Evolutionary conservation across 495 filamentous ascomycete species (phyloP), one percentile per base, ranked within the genome.

Genomic region (Trichoderma parareesei): DNA sequence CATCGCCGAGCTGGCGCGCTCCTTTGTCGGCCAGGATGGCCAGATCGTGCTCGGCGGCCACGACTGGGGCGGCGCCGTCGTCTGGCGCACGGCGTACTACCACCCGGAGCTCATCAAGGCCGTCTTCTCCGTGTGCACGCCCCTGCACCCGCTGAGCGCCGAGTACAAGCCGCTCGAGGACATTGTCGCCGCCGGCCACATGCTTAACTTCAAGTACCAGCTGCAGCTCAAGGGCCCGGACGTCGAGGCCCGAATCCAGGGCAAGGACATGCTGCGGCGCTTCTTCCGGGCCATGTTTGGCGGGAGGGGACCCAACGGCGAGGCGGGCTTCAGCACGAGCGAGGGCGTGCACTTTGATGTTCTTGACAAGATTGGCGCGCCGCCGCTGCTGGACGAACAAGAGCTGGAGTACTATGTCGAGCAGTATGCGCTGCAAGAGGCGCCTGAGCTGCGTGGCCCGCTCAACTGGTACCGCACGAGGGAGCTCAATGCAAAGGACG

Each of bases 161-260:
- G 11, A 63, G 41, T 88, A 79, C 65, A 18, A 81, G 4, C 70
- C 84, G 0, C 68, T 86, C 0, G 80, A 87, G 61, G 66, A 84
- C 4, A 66, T 91, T 3, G 83, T 89, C 5, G 70, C 75, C 10
- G 81, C 68, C 13, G 70, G 75, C n/a, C 59, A 67, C 20, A 65
- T 88, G 46, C 91, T 91, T n/a, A 86, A 90, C 67, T 91, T 91
- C 71, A 79, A 69, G 20, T 98, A 98, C 73, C 93, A 98, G 77
- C 68, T 95, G 44, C 90, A 92, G 43, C 82, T 98, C 41, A 80
- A 77, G 0, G 82, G 85, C 37, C 82, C 82, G 0, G 84, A 88
- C 11, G 77, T 93, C 20, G 89, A 93, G 70, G 75, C 75, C 38
- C 71, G 75, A 6, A 70, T 93, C 33, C 80, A 80, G 64, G 81